These are phyloP conservation scores for Botrytis porri DNA, from an alignment of 2,329 filamentous ascomycete species.

Conservation along the genomic window DNA sequence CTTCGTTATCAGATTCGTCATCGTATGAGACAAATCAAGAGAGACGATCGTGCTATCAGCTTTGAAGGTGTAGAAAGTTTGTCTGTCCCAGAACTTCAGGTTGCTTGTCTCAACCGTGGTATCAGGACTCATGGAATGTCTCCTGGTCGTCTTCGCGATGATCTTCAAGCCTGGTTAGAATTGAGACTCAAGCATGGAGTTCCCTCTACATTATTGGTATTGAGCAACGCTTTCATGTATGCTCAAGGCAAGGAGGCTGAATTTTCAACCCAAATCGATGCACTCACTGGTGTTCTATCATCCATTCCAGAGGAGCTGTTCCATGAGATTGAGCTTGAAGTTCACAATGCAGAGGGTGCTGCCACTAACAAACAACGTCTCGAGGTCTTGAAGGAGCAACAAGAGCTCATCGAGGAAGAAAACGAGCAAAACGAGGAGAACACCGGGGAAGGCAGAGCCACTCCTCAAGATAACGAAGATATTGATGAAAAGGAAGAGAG, in stretches of 20 bases:
- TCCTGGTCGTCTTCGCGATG: slow-evolving; percentile 80
- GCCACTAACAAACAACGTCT: slow-evolving; percentile 99
- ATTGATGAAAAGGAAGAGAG: slow-evolving; percentile 93
- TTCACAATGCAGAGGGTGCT: slow-evolving; percentile 92
- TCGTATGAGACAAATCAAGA: slow-evolving; percentile 98
- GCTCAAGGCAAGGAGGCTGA: slow-evolving; percentile 78
- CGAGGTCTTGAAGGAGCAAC: slow-evolving; percentile 96
- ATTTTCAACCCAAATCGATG: slow-evolving; percentile 86
- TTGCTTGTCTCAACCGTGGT: slow-evolving; percentile 85
- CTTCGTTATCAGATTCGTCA: slow-evolving; percentile 95
- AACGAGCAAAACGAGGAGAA: slow-evolving; percentile 85
- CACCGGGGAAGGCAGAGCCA: slow-evolving; percentile 68
- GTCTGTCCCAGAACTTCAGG: slow-evolving; percentile 90
- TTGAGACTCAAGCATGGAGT: slow-evolving; percentile 89
- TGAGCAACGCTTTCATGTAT: slow-evolving; percentile 98
- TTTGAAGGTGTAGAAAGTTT: slow-evolving; percentile 92
- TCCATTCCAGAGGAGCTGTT: slow-evolving; percentile 97
- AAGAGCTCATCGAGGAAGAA: slow-evolving; percentile 96
- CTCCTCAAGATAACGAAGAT: slow-evolving; percentile 81
- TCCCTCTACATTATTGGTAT: slow-evolving; percentile 90
- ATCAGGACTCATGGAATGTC: slow-evolving; percentile 91
- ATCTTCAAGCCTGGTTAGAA: slow-evolving; percentile 91
- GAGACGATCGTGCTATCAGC: slow-evolving; percentile 90
- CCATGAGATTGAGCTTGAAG: slow-evolving; percentile 98
- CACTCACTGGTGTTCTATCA: slow-evolving; percentile 85